Evolutionary conservation across 805 yeast species (phyloP).

Genomic region (Starmerella etchellsii): DNA sequence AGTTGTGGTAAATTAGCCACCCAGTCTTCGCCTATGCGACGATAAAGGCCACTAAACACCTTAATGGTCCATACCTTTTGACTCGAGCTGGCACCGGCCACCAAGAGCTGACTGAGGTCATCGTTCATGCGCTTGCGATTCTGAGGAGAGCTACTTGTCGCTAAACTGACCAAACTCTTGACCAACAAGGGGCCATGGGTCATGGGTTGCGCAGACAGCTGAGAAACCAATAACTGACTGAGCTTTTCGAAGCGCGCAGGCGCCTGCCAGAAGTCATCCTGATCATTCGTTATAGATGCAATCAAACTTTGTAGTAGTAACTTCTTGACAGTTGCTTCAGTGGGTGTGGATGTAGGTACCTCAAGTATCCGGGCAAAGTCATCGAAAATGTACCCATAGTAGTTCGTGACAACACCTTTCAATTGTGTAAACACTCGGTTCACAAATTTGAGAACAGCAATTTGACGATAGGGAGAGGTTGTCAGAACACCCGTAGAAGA

Average conservation of each 20-base stretch:
- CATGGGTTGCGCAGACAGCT: slow-evolving; percentile 49
- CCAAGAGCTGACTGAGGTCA: slow-evolving; percentile 47
- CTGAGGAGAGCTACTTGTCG: slow-evolving; percentile 48
- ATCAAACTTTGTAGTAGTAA: slow-evolving; percentile 58
- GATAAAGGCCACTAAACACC: slow-evolving; percentile 67
- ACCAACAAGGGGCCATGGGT: slow-evolving; percentile 68
- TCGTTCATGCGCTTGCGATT: slow-evolving; percentile 62
- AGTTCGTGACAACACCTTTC: slow-evolving; percentile 76
- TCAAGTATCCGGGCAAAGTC: slow-evolving; percentile 34
- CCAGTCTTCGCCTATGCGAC: slow-evolving; percentile 93
- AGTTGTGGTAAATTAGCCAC: slow-evolving; percentile 78
- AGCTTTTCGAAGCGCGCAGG: slow-evolving; percentile 70
- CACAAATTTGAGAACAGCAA: slow-evolving; percentile 75
- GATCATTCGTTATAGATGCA: slow-evolving; percentile 75
- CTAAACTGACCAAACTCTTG: slow-evolving; percentile 64
- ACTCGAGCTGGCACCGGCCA: slow-evolving; percentile 42
- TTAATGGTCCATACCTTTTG: slow-evolving; percentile 74
- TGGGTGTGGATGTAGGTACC: slow-evolving; percentile 23
- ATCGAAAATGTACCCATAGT: slow-evolving; percentile 75
- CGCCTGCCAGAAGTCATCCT: slow-evolving; percentile 90
- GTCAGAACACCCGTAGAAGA: slow-evolving; percentile 27
- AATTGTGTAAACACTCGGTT: slow-evolving; percentile 71
- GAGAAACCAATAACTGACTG: slow-evolving; percentile 48
- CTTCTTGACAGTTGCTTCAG: slow-evolving; percentile 39
- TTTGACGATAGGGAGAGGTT: slow-evolving; percentile 35